These are phyloP conservation scores for Nigrospora oryzae DNA, from an alignment of 2,329 filamentous ascomycete species.

Conservation along the genomic window DNA sequence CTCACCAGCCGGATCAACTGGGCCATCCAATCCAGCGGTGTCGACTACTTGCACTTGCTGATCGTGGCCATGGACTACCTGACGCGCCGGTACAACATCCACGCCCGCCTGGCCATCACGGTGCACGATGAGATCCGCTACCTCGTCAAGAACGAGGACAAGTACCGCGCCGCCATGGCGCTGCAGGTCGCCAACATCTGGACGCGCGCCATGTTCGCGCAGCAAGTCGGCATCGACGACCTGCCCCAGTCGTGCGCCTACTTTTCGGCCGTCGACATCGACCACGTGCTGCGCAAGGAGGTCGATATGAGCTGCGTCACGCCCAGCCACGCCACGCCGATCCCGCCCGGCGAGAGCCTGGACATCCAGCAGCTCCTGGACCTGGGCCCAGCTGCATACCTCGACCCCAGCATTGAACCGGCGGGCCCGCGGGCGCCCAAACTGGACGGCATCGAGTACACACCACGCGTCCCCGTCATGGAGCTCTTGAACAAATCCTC, in stretches of 20 bases:
- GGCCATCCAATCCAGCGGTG: conserved; percentile 95
- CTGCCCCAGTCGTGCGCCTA: conserved; percentile 90
- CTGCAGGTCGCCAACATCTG: conserved; percentile 90
- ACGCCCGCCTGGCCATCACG: conserved; percentile 81
- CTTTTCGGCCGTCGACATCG: conserved; percentile 92
- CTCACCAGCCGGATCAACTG: conserved; percentile 97
- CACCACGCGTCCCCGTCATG: conserved; percentile 71
- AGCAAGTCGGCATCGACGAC: conserved; percentile 94
- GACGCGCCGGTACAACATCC: conserved; percentile 72
- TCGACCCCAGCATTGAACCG: conserved; percentile 59
- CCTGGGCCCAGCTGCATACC: conserved; percentile 58
- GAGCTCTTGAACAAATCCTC: conserved; percentile 48
- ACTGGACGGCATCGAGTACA: conserved; percentile 58
- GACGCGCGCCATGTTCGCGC: conserved; percentile 95
- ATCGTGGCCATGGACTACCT: conserved; percentile 95
- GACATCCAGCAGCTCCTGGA: conserved; percentile 73
- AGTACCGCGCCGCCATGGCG: conserved; percentile 84
- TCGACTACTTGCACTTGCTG: conserved; percentile 92
- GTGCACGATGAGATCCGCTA: conserved; percentile 98
- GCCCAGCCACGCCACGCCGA: conserved; percentile 70
- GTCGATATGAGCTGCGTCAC: conserved; percentile 97
- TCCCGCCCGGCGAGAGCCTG: conserved; percentile 77
- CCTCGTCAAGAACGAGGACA: conserved; percentile 75
- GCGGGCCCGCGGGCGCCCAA: conserved; percentile 38
- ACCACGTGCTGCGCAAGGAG: conserved; percentile 92